These are phyloP conservation scores for Entomortierella beljakovae DNA, from an alignment of 192 early-diverging fungal genomes.

Conservation along the genomic window DNA sequence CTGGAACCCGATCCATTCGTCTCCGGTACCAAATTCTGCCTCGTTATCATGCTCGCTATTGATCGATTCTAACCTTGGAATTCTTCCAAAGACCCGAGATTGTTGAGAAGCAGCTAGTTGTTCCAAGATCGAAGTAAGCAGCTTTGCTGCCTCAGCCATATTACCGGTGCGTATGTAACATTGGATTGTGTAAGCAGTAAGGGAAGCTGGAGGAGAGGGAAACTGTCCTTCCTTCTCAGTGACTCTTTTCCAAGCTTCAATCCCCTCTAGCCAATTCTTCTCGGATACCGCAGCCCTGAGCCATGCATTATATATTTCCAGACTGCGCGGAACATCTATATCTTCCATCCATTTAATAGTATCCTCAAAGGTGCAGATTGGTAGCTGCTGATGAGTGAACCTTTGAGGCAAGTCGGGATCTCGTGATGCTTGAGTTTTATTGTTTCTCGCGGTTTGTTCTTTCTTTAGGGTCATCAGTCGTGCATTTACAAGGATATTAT, in stretches of 20 bases:
- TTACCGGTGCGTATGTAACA: conserved; percentile 17
- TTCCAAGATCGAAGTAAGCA: conserved; percentile 13
- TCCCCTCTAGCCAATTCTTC: conserved; percentile 16
- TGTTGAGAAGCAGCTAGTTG: background rate
- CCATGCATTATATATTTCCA: conserved; percentile 14
- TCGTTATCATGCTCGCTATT: background rate
- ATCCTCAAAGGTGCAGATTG: background rate
- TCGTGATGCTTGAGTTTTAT: too few relatives aligned
- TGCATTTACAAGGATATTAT: conserved; percentile 7
- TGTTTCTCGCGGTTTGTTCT: background rate
- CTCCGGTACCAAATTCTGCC: background rate
- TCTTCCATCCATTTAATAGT: conserved; percentile 24
- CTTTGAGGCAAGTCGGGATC: background rate
- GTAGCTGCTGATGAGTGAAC: background rate
- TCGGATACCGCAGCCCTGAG: conserved; percentile 16
- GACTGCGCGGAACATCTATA: background rate
- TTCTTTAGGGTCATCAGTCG: background rate
- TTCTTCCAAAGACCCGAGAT: background rate
- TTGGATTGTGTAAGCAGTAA: conserved; percentile 3
- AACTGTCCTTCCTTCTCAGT: background rate
- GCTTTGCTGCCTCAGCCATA: background rate
- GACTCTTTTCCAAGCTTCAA: conserved; percentile 18
- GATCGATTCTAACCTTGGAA: background rate
- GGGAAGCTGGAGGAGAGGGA: background rate
- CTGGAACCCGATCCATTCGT: conserved; percentile 2